Evolutionary conservation across 2,329 filamentous ascomycete genomes (phyloP).

Genomic region (Fusarium bactridioides): DNA sequence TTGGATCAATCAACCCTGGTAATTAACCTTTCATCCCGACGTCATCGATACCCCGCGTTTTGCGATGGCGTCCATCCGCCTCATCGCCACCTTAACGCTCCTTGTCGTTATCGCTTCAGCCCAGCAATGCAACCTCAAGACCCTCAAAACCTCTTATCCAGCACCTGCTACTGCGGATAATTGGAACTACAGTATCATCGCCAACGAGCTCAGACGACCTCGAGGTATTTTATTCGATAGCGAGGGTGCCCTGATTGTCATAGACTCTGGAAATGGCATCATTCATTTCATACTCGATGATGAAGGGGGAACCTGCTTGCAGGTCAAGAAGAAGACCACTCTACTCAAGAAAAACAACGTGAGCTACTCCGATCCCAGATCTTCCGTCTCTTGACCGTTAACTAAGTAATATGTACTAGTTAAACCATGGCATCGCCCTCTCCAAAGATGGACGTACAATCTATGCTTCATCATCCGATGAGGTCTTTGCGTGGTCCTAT

Average conservation of each 20-base stretch:
- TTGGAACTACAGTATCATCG: conserved; percentile 56
- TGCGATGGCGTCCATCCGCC: conserved; percentile 20
- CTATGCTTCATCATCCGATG: conserved; percentile 65
- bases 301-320: conserved; percentile 52
- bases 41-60: conserved; percentile 16
- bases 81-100: conserved; percentile 17
- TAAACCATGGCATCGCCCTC: conserved; percentile 66
- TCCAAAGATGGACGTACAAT: conserved; percentile 61
- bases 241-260: conserved; percentile 55
- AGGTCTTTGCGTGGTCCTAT: conserved; percentile 73
- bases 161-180: conserved; percentile 50
- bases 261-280: conserved; percentile 55
- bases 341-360: conserved; percentile 50
- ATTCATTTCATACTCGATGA: conserved; percentile 52
- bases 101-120: conserved; percentile 11
- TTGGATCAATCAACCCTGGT: not conserved
- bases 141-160: conserved; percentile 48
- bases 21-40: not conserved
- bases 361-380: conserved; percentile 13
- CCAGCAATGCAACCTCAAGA: conserved; percentile 29
- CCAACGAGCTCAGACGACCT: conserved; percentile 52
- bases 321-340: conserved; percentile 47
- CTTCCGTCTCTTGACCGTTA: not conserved
- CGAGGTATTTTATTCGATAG: conserved; percentile 57
- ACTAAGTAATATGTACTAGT: conserved; percentile 42